phyloP scores from a whole-genome alignment of 2,329 filamentous ascomycete species.

The Exutisphaerella laricina region DNA sequence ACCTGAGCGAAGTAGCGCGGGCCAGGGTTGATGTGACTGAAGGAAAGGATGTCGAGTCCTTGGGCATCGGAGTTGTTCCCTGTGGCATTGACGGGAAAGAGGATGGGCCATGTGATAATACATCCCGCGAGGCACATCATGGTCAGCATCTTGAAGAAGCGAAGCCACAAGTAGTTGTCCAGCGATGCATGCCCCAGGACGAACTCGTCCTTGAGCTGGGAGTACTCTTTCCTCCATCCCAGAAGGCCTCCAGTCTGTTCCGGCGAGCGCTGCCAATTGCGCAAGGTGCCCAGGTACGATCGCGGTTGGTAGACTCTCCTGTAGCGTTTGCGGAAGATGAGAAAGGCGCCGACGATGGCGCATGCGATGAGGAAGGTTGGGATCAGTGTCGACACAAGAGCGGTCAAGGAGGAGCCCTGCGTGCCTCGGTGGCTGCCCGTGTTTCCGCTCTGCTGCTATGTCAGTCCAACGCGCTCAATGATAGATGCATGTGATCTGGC shows the following conservation, averaged over 20 bases:
- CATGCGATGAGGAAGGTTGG: slow-evolving; percentile 42
- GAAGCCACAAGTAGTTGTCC: slow-evolving; percentile 45
- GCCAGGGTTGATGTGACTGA: slow-evolving; percentile 35
- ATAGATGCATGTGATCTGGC: not conserved
- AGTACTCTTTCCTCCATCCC: slow-evolving; percentile 44
- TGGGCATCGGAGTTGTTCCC: slow-evolving; percentile 16
- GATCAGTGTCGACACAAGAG: slow-evolving; percentile 45
- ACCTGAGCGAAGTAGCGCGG: slow-evolving; percentile 42
- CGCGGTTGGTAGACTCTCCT: slow-evolving; percentile 38
- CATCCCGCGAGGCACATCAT: slow-evolving; percentile 40
- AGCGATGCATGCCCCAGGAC: slow-evolving; percentile 43
- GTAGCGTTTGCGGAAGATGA: slow-evolving; percentile 41
- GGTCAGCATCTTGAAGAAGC: slow-evolving; percentile 42
- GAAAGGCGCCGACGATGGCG: slow-evolving; percentile 42
- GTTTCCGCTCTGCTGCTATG: not conserved
- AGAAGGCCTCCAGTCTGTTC: slow-evolving; percentile 42
- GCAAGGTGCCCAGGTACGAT: slow-evolving; percentile 23
- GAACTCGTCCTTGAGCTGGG: slow-evolving; percentile 33
- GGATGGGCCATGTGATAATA: slow-evolving; percentile 42
- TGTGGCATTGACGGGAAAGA: slow-evolving; percentile 44
- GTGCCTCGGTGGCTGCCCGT: slow-evolving; percentile 7
- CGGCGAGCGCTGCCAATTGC: slow-evolving; percentile 43
- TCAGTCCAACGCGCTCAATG: not conserved
- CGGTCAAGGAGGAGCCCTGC: slow-evolving; percentile 42
- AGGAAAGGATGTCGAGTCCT: slow-evolving; percentile 28